Conservation (phyloP, 2,329 filamentous ascomycete species). For the Clonostachys chloroleuca region DNA sequence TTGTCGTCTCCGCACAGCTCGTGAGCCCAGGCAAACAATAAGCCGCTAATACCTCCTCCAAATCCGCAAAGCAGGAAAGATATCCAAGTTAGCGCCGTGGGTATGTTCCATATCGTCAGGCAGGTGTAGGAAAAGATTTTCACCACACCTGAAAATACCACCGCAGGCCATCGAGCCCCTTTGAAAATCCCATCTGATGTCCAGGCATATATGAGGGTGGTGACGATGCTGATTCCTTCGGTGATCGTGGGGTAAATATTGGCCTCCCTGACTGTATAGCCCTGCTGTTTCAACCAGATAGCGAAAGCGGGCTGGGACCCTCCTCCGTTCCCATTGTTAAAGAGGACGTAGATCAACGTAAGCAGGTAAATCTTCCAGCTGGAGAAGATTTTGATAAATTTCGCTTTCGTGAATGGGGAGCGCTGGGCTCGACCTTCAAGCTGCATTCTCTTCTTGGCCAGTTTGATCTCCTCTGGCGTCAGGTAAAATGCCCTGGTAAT, state of each 20-base stretch:
- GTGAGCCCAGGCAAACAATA: constrained; percentile 43
- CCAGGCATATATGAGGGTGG: constrained; percentile 62
- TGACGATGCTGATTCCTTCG: constrained; percentile 47
- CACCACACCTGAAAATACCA: constrained; percentile 47
- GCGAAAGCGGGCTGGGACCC: constrained; percentile 50
- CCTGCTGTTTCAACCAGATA: constrained; percentile 38
- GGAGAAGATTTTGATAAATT: constrained; percentile 55
- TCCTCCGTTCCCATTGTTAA: constrained; percentile 52
- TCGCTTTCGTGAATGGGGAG: constrained; percentile 33
- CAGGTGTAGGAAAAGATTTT: constrained; percentile 33
- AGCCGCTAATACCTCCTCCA: constrained; percentile 38
- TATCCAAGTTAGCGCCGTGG: constrained; percentile 56
- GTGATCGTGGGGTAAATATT: constrained; percentile 57
- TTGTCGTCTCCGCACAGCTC: constrained; percentile 47
- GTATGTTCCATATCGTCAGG: constrained; percentile 37
- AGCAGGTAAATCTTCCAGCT: constrained; percentile 63
- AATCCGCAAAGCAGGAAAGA: constrained; percentile 55
- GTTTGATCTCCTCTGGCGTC: constrained; percentile 12
- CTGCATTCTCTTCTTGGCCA: constrained; percentile 20
- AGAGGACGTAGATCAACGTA: constrained; percentile 54
- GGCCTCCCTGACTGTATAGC: constrained; percentile 33
- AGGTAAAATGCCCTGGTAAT: constrained; percentile 19
- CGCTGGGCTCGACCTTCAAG: constrained; percentile 38
- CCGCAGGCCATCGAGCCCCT: constrained; percentile 59
- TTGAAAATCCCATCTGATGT: constrained; percentile 55